These are phyloP conservation scores for Mycena venus DNA, from an alignment of 768 basidiomycete genomes.

Conservation along the genomic window DNA sequence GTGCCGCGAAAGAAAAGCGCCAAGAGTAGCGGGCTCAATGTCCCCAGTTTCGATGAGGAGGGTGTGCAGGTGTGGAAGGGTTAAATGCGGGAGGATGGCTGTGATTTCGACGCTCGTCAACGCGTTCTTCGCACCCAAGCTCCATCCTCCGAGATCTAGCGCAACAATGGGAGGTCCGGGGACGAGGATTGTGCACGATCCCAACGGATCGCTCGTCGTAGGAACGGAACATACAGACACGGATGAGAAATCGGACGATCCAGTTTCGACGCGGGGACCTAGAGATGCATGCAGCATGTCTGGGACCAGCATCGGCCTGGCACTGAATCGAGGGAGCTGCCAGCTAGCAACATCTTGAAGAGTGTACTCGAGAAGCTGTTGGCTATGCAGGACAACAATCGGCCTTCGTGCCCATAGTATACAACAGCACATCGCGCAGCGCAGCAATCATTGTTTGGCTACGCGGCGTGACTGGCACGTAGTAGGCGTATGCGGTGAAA, in stretches of 20 bases:
- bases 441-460: too few species aligned
- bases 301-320: not conserved
- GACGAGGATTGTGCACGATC: not conserved
- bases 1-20: not conserved
- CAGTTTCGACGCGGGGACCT: not conserved
- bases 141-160: not conserved
- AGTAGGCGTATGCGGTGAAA: not conserved
- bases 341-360: not conserved
- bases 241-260: not conserved
- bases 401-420: not conserved
- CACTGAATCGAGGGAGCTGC: not conserved
- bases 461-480: too few species aligned
- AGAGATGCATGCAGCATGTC: not conserved
- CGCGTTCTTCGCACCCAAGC: not conserved
- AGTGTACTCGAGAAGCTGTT: not conserved
- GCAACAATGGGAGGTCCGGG: not conserved
- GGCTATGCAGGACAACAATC: not conserved
- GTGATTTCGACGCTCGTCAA: not conserved
- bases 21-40: not conserved
- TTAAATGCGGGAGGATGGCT: not conserved
- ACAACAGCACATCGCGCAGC: not conserved
- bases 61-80: not conserved
- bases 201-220: not conserved
- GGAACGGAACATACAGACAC: not conserved
- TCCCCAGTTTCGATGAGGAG: not conserved